These are phyloP conservation scores for Epichloe typhina DNA, from an alignment of 2,329 filamentous ascomycete genomes.

Conservation along the genomic window DNA sequence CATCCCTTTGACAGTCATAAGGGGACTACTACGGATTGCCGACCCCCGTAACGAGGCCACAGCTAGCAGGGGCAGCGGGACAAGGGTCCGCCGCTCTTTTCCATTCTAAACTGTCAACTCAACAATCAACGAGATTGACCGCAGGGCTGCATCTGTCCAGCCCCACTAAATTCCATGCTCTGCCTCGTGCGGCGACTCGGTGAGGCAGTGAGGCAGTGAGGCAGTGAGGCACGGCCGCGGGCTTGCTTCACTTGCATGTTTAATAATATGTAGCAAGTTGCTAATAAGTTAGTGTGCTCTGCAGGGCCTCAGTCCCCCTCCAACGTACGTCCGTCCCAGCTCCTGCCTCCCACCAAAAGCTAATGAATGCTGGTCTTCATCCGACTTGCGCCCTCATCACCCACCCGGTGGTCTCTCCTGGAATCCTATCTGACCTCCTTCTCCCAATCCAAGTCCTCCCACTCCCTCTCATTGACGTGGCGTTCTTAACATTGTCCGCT, in stretches of 20 bases:
- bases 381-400: not conserved
- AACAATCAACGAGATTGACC: constrained; percentile 3
- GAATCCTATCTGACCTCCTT: not conserved
- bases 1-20: too few species aligned
- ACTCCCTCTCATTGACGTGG: not conserved
- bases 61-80: not conserved
- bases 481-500: not conserved
- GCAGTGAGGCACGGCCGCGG: too few species aligned
- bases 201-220: too few species aligned
- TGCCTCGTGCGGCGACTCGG: too few species aligned
- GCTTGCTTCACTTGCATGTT: too few species aligned
- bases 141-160: too few species aligned
- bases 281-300: not conserved
- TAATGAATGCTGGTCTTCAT: not conserved
- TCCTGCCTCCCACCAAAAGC: constrained; percentile 3
- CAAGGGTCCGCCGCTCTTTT: not conserved
- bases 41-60: not conserved
- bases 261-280: too few species aligned
- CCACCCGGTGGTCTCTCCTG: not conserved
- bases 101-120: not conserved
- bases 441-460: not conserved
- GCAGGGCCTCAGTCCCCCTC: not conserved
- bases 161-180: too few species aligned
- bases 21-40: not conserved
- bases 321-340: not conserved